Evolutionary conservation across 257 asterid species (phyloP), one percentile per base, ranked within the genome.

Genomic region (Ehretia macrophylla): DNA sequence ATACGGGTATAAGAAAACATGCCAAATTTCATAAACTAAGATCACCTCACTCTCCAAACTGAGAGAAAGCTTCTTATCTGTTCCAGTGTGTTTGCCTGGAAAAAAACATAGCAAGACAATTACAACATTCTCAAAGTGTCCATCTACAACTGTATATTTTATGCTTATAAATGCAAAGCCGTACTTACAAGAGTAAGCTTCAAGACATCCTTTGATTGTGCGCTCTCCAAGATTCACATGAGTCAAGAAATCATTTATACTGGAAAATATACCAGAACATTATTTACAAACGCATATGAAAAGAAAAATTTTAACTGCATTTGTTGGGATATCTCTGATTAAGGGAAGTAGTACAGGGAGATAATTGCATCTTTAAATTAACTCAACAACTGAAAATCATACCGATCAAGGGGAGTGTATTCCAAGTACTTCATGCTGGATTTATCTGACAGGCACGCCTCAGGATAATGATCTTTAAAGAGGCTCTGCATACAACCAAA

Each of bases 161-260:
- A n/a, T 16, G 21, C 56, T 48, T 50, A 22, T 32, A 18, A 55
- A 44, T 23, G 66, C 51, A 64, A n/a, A n/a, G n/a, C 59, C 50
- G 27, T 60, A 80, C 99, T 77, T 78, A 93, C 97, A 93, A 51
- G 97, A 93, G 80, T 86, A 93, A 32, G 99, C 95, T 72, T 93
- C 99, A 11, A 93, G 75, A 77, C 88, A 81, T 51, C 94, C 97
- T 80, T 67, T 82, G 66, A 93, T 81, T 14, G 95, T 83, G 18
- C 94, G 92, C 56, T 85, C 94, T 68, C 97, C 99, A 70, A 93
- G 96, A 78, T 88, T 79, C 69, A 93, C 79, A 46, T 76, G 78
- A 67, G 82, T 83, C 78, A 93, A 72, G 75, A 93, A 93, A 60
- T 83, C 84, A 75, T 90, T 86, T 44, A 93, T 82, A 56, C 96